Conservation (phyloP, 176 grass and related monocot species). For the Urochloa ruziziensis region DNA sequence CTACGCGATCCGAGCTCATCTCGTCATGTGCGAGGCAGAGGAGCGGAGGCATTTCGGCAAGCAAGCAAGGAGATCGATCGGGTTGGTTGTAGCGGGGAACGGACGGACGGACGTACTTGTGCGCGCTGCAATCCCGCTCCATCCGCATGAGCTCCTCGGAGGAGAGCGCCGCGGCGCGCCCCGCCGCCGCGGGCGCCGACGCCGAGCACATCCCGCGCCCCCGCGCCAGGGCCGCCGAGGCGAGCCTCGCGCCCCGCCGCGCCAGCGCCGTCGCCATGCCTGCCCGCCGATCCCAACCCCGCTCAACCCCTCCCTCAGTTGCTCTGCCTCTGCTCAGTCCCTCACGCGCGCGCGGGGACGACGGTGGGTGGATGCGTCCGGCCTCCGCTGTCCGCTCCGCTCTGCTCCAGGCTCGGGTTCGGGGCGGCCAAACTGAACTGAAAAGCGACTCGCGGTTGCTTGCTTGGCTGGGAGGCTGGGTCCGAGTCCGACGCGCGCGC, state of each 20-base stretch:
- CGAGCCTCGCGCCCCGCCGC: slow-evolving; percentile 6
- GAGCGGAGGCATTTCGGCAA: neutral
- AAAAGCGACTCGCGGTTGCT: neutral
- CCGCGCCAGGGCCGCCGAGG: slow-evolving; percentile 26
- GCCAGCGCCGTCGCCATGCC: slow-evolving; percentile 17
- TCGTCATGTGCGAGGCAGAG: neutral
- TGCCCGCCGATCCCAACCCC: neutral
- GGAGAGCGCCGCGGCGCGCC: slow-evolving; percentile 36
- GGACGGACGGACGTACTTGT: slow-evolving; percentile 57
- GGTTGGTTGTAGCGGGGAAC: neutral
- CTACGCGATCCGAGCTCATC: too few species aligned
- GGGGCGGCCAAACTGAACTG: neutral
- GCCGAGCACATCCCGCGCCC: slow-evolving; percentile 46
- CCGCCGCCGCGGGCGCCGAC: neutral
- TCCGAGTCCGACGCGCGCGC: neutral
- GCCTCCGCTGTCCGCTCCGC: too few species aligned
- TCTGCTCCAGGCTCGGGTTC: neutral
- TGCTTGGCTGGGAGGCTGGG: neutral
- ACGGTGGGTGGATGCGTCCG: too few species aligned
- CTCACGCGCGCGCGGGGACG: too few species aligned
- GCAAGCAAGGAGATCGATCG: neutral
- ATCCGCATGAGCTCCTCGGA: slow-evolving; percentile 91
- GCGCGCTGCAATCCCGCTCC: slow-evolving; percentile 71
- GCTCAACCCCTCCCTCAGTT: neutral
- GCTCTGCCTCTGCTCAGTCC: neutral